A percentile compares a stretch with the other conserved stretches of the same genome.
Evolutionary conservation across 176 grass and related monocot species (phyloP).

Genomic region (Bonia amplexicaulis): DNA sequence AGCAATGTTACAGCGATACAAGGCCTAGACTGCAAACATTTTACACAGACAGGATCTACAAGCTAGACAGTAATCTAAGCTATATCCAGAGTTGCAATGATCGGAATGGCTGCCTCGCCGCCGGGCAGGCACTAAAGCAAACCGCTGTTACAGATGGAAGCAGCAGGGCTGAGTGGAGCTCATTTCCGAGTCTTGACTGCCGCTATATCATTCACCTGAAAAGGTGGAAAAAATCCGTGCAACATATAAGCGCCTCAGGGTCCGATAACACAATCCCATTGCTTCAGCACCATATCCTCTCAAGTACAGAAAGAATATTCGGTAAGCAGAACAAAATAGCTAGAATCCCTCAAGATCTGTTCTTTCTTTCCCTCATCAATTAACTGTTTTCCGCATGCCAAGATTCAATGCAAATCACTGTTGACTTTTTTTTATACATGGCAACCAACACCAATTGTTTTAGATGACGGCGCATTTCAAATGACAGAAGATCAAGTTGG

Average conservation of each 20-base stretch:
- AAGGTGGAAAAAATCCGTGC: not conserved
- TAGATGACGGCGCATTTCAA: not conserved
- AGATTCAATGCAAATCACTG: not conserved
- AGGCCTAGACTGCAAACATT: slow-evolving; percentile 27
- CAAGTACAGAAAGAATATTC: not conserved
- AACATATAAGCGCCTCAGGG: not conserved
- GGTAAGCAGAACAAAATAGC: not conserved
- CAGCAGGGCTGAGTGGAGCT: not conserved
- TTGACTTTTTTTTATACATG: not conserved
- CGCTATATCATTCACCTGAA: slow-evolving; percentile 9
- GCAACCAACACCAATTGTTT: not conserved
- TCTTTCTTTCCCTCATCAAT: not conserved
- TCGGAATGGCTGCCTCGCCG: not conserved
- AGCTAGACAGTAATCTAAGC: slow-evolving; percentile 41
- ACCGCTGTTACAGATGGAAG: not conserved
- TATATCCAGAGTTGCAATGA: slow-evolving; percentile 35
- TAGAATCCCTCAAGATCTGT: not conserved
- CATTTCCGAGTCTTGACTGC: not conserved
- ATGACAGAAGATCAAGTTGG: not conserved
- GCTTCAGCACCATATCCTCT: not conserved
- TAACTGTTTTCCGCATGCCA: not conserved
- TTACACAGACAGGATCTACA: slow-evolving; percentile 35
- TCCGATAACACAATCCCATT: not conserved
- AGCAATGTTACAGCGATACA: slow-evolving; percentile 23
- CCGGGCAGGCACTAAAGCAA: not conserved